Percentiles rank a stretch among this genome's conserved stretches.
Conservation (phyloP, 257 asterid species). For the Solanum pimpinellifolium region DNA sequence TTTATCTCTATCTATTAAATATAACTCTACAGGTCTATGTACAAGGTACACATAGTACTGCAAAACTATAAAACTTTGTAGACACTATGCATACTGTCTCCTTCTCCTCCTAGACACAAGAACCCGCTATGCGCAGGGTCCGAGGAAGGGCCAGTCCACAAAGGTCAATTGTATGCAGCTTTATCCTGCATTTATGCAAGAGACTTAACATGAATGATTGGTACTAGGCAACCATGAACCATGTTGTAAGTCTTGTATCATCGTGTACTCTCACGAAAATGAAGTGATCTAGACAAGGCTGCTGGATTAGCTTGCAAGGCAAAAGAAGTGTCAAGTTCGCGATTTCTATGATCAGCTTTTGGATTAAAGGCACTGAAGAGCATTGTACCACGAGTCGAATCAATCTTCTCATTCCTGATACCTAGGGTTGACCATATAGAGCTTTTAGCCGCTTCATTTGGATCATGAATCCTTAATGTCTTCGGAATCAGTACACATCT, state of each 20-base stretch:
- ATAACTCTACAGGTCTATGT: not conserved
- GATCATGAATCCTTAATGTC: slow-evolving; percentile 53
- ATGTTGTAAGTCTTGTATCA: not conserved
- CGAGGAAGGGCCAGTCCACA: not conserved
- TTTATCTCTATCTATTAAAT: not conserved
- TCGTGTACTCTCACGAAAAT: slow-evolving; percentile 45
- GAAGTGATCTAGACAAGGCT: slow-evolving; percentile 59
- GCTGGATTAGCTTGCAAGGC: slow-evolving; percentile 74
- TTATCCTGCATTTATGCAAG: not conserved
- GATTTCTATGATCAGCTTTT: slow-evolving; percentile 11
- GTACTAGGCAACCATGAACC: not conserved
- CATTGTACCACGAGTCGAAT: not conserved
- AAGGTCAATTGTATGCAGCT: not conserved
- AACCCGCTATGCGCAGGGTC: not conserved
- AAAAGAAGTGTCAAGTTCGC: slow-evolving; percentile 10
- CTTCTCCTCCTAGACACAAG: not conserved
- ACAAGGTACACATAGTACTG: not conserved
- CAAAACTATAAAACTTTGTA: not conserved
- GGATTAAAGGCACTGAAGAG: slow-evolving; percentile 25
- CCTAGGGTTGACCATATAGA: slow-evolving; percentile 47
- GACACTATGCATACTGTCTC: not conserved
- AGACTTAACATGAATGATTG: not conserved
- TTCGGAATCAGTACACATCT: slow-evolving; percentile 27
- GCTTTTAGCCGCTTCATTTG: slow-evolving; percentile 59
- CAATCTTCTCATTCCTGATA: slow-evolving; percentile 8